Evolutionary conservation across 1,139 yeast genomes (phyloP), one percentile per base, ranked within the genome.

Genomic region (Nakaseomyces delphensis): DNA sequence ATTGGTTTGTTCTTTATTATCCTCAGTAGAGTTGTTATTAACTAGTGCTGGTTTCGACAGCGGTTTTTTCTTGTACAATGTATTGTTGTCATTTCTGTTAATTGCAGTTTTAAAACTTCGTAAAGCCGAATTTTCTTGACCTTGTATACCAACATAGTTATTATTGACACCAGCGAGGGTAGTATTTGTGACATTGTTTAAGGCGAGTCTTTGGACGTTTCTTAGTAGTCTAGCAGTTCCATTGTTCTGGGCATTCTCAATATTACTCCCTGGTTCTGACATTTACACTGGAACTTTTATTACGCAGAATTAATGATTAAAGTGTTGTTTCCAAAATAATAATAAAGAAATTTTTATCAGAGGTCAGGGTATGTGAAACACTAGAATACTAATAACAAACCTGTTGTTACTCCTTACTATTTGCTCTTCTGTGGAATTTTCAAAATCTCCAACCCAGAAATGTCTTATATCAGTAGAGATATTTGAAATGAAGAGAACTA

Each of bases 181-280:
- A 13, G 62, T 59, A 43, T 60, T 58, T 19, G 64, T 60, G 13
- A 60, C 64, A 41, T 60, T 60, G 39, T 57, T 53, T 39, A 60
- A 47, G 20, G 60, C 64, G 30, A 60, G 43, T 37, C 63, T 43
- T 47, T 53, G 59, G n/a, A 52, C 58, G 39, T 49, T 56, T 40
- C 56, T 48, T 18, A 52, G 43, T 18, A 51, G 43, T 46, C 52
- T 56, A 37, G 55, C 46, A 16, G 58, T 48, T 39, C 53, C 48
- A 33, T 48, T 51, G 42, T 50, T 51, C 39, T 52, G 56, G 41
- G 51, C 41, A 42, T 51, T 53, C 38, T 55, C 58, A 18, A 31
- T 11, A 23, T 31, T 31, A 31, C 16, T 31, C n/a, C 35, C 35
- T 18, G 35, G 23, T 7, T 18, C 23, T 31, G 35, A 31, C 35